Conservation (phyloP, 1,284 basidiomycete species). For the Flammula alnicola region DNA sequence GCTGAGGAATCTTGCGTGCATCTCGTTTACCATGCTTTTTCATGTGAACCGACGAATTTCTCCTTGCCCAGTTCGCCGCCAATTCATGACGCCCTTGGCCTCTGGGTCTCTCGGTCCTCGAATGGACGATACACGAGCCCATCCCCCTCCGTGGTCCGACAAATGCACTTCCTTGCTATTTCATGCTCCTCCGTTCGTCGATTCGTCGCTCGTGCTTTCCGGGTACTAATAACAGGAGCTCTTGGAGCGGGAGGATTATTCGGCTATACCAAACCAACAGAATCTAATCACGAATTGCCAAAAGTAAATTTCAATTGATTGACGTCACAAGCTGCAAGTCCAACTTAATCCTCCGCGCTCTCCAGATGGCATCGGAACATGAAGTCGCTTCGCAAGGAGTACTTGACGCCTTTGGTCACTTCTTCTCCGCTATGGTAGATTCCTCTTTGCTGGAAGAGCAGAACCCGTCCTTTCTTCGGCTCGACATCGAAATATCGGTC, state of each 20-base stretch:
- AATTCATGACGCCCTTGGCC: conserved; percentile 58
- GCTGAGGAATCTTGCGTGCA: conserved; percentile 36
- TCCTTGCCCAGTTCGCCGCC: conserved; percentile 52
- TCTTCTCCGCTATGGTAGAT: conserved; percentile 41
- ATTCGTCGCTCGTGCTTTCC: conserved; percentile 83
- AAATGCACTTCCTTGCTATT: conserved; percentile 74
- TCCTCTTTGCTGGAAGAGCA: conserved; percentile 41
- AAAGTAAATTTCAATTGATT: no score
- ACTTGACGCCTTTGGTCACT: conserved; percentile 38
- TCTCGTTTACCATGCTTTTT: no score
- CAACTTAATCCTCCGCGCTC: no score
- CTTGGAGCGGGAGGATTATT: conserved; percentile 90
- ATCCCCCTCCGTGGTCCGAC: conserved; percentile 51
- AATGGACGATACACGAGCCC: conserved; percentile 49
- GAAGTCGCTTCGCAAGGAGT: conserved; percentile 39
- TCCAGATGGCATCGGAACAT: no score
- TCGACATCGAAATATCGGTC: conserved; percentile 34
- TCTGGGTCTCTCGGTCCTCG: conserved; percentile 50
- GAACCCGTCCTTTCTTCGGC: conserved; percentile 39
- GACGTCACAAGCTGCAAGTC: no score
- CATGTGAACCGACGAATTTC: no score
- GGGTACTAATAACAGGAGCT: conserved; percentile 83
- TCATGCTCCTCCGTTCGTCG: conserved; percentile 85
- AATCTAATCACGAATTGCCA: no score
- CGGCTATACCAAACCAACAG: no score